Percentiles rank a stretch among this genome's conserved stretches.
phyloP scores from a whole-genome alignment of 1,284 basidiomycete species.

The Leccinum subspadiceum region DNA sequence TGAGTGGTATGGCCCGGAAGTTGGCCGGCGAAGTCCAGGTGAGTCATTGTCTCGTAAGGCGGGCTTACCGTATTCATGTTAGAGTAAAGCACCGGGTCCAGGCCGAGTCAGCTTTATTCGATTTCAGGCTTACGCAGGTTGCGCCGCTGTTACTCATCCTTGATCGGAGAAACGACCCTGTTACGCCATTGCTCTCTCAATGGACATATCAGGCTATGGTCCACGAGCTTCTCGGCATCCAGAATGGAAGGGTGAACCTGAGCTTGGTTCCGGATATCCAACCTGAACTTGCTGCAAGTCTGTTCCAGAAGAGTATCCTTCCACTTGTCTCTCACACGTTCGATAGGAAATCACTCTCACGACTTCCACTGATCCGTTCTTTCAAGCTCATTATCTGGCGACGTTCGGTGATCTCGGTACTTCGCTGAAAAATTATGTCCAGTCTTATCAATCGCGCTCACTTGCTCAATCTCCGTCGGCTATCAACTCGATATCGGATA shows the following conservation, averaged over 20 bases:
- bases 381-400: conserved; percentile 86
- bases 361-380: conserved; percentile 91
- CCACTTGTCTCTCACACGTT: conserved; percentile 11
- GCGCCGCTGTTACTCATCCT: conserved; percentile 75
- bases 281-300: conserved; percentile 78
- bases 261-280: conserved; percentile 83
- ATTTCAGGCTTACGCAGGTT: conserved; percentile 75
- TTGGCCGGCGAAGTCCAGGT: conserved; percentile 86
- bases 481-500: conserved; percentile 95
- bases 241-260: conserved; percentile 90
- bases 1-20: conserved; percentile 90
- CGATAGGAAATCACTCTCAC: conserved; percentile 91
- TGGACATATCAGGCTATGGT: conserved; percentile 99
- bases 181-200: conserved; percentile 95
- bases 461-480: conserved; percentile 73
- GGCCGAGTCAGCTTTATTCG: conserved; percentile 70
- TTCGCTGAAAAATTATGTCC: conserved; percentile 90
- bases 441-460: conserved; percentile 88
- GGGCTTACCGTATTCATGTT: conserved; percentile 8
- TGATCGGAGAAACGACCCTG: conserved; percentile 95
- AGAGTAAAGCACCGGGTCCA: conserved; percentile 63
- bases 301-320: conserved; percentile 5
- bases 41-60: conserved; percentile 23
- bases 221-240: conserved; percentile 92
- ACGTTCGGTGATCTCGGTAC: conserved; percentile 98